Base-by-base conservation (phyloP, 139 green algal species). In the Asterochloris sp. region DNA sequence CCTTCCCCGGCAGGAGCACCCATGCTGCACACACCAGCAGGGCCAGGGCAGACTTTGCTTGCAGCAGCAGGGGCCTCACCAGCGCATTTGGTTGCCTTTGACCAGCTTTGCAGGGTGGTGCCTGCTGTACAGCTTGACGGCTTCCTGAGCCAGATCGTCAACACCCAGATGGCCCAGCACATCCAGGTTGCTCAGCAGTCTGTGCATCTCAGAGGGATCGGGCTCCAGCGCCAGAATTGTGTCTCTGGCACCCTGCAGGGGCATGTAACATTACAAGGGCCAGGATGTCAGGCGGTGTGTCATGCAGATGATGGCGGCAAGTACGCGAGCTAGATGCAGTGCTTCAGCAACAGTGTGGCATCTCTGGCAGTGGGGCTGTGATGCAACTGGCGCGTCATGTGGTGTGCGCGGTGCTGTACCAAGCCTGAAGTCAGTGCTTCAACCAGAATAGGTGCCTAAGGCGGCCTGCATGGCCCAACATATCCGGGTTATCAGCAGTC, bases 151-250 rank as follows among this genome's bases (percentile, higher is more conserved):
- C 69, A 94, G 86, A 78, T 90, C 80, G 66, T 94, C 90, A 60
- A 83, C 83, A 6, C 73, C 75, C 27, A 84, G 69, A 24, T 76
- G 47, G 9, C 79, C 79, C n/a, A 89, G 78, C 17, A 95, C 85
- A 12, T 74, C 62, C 79, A 96, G 76, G 60, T 91, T 93, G 61
- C 88, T 90, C 21, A 97, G 85, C 23, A 85, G 78, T 4, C 78
- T 84, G 81, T 96, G 92, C 73, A 93, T 82, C 38, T 89, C 84
- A 38, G 90, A 86, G 69, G 90, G 91, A 69, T 91, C 89, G 0
- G 69, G 88, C 29, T 84, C 78, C 24, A 63, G 80, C 0, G 61
- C 82, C 29, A 97, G 82, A 38, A 98, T 84, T 27, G 84, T 62
- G 17, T 81, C 29, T 60, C 88, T 69, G 21, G 82, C 63, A 17